Evolutionary conservation across 2,329 filamentous ascomycete species (phyloP).

Genomic region (Phialemonium atrogriseum): DNA sequence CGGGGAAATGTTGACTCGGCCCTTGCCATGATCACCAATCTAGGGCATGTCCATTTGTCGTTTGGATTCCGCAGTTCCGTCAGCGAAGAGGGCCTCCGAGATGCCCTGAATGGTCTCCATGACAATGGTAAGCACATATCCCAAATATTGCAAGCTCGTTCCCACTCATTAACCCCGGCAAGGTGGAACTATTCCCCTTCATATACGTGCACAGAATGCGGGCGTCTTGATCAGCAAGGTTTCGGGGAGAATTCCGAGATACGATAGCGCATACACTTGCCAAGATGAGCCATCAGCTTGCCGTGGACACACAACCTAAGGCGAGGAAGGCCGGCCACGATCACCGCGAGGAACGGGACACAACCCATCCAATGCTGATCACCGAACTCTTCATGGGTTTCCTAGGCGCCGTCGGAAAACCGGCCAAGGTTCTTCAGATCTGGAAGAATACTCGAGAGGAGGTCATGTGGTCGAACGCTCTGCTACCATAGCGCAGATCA

Average conservation of each 20-base stretch:
- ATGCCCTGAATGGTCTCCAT: no score
- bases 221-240: constrained; percentile 22
- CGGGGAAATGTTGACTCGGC: not conserved
- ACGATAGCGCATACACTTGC: constrained; percentile 14
- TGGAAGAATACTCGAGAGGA: constrained; percentile 47
- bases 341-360: constrained; percentile 37
- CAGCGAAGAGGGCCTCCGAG: no score
- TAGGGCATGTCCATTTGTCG: not conserved
- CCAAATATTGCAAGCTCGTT: not conserved
- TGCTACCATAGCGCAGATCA: constrained; percentile 9
- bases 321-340: constrained; percentile 26
- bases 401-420: constrained; percentile 28
- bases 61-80: no score
- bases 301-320: constrained; percentile 9
- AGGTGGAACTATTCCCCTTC: constrained; percentile 15
- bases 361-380: constrained; percentile 38
- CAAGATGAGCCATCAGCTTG: constrained; percentile 19
- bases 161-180: not conserved
- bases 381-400: constrained; percentile 37
- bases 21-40: not conserved
- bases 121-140: no score
- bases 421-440: constrained; percentile 21
- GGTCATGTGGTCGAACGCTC: constrained; percentile 28
- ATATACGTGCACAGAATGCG: constrained; percentile 26
- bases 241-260: constrained; percentile 19